Conservation (phyloP, 352 stramenopile genomes). For the Thalassiosira delicatula region DNA sequence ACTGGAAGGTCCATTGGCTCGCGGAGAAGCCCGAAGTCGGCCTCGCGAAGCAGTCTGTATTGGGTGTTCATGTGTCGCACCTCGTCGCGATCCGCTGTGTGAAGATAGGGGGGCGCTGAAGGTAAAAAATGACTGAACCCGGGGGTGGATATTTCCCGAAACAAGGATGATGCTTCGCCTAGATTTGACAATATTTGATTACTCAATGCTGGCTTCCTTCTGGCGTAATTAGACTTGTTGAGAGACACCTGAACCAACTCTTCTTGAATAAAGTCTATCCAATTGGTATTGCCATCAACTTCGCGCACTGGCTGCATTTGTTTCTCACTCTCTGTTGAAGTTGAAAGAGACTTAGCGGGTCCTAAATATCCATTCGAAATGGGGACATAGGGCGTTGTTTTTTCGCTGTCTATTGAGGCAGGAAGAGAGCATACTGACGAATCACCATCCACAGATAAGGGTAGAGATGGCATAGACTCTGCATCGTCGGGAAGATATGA, state of each 20-base stretch:
- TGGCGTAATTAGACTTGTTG: constrained; percentile 17
- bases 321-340: background rate
- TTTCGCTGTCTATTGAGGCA: background rate
- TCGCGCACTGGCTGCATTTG: background rate
- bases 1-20: constrained; percentile 45
- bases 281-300: background rate
- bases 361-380: too few species aligned
- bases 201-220: background rate
- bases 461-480: constrained; percentile 9
- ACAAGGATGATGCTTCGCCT: background rate
- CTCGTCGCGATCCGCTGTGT: constrained; percentile 22
- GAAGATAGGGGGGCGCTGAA: constrained; percentile 26
- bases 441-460: background rate
- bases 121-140: background rate
- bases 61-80: constrained; percentile 25
- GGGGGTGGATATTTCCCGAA: background rate
- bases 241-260: constrained; percentile 35
- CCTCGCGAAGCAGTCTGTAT: constrained; percentile 26
- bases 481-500: background rate
- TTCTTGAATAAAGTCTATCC: constrained; percentile 17
- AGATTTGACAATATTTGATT: background rate
- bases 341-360: too few species aligned
- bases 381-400: too few species aligned
- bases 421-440: background rate
- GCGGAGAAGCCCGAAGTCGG: constrained; percentile 23